Evolutionary conservation across 495 filamentous ascomycete genomes (phyloP).

Genomic region (Massariosphaeria phaeospora): DNA sequence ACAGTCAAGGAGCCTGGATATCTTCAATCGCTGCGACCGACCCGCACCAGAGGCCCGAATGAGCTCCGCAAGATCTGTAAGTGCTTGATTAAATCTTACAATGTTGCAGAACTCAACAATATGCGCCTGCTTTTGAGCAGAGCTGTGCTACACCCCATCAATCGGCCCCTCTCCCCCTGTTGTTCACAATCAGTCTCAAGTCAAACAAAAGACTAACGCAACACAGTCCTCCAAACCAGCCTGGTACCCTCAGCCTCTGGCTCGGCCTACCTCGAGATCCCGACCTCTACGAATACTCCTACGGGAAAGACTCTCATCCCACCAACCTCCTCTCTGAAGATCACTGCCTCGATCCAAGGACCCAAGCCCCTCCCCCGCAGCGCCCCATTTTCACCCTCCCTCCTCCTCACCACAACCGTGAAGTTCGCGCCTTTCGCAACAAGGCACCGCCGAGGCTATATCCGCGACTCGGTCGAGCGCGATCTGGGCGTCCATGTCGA

Average conservation of each 20-base stretch:
- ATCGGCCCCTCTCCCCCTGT: too few species aligned
- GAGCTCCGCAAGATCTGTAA: slow-evolving; percentile 79
- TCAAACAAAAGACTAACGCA: slow-evolving; percentile 20
- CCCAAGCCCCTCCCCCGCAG: slow-evolving; percentile 86
- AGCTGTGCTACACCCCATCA: too few species aligned
- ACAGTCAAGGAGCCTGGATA: slow-evolving; percentile 36
- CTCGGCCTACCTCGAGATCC: slow-evolving; percentile 88
- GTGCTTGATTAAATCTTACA: slow-evolving; percentile 31
- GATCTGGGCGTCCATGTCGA: slow-evolving; percentile 90
- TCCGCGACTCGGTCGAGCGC: slow-evolving; percentile 78
- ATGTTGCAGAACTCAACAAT: too few species aligned
- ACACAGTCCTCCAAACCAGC: slow-evolving; percentile 79
- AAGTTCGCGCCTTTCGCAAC: slow-evolving; percentile 96
- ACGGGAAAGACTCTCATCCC: slow-evolving; percentile 37
- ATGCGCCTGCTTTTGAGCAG: too few species aligned
- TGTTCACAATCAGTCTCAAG: too few species aligned
- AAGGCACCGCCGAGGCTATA: slow-evolving; percentile 72
- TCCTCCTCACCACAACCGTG: slow-evolving; percentile 84
- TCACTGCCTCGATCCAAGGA: slow-evolving; percentile 88
- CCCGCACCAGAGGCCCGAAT: slow-evolving; percentile 50
- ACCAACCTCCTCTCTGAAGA: slow-evolving; percentile 65
- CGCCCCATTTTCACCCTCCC: slow-evolving; percentile 80
- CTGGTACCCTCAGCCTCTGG: slow-evolving; percentile 90
- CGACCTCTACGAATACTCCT: slow-evolving; percentile 48
- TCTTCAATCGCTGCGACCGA: slow-evolving; percentile 46